Evolutionary conservation across 345 rosid genomes (phyloP), one percentile per base, ranked within the genome.

Genomic region (Aurinia saxatilis): DNA sequence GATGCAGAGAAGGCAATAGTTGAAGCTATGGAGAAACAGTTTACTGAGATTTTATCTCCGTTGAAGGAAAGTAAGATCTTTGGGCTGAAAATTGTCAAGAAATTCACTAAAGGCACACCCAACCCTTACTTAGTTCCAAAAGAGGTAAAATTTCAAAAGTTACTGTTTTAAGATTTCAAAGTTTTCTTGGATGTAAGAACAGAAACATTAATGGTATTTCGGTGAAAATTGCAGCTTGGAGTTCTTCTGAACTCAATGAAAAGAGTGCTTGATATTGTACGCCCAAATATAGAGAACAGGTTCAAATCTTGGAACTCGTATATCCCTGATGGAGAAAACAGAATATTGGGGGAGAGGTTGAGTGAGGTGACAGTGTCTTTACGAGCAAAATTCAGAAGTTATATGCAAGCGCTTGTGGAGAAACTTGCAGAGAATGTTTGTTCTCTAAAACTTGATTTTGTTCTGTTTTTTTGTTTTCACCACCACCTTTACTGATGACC

Each of bases 341-440:
- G 81, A 42, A 81, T 69, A 30, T 73, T 84, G 35, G 99, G 95
- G 49, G 99, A 93, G 66, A 80, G 83, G 62, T 82, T 93, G 60
- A 80, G 88, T 64, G 99, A 87, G 70, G 87, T 90, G 65, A 84
- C 97, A 9, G 97, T 93, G 36, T 77, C 90, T 84, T 75, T 93
- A 73, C 77, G 91, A 74, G 78, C 97, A 9, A 85, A 93, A 53
- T 90, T 90, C 79, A 81, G 96, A 68, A 79, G 82, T 60, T 85
- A 84, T 73, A 75, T 75, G 63, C 95, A 90, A 81, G 97, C 95
- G 1, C 81, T 90, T 21, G 90, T 93, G 54, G 99, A 93, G 76
- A 93, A 90, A 70, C 90, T n/a, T n/a, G n/a, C n/a, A n/a, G n/a
- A n/a, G n/a, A n/a, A n/a, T n/a, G n/a, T n/a, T n/a, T n/a, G n/a